Percentiles rank a stretch among this genome's conserved stretches.
phyloP scores from a whole-genome alignment of 371 early-diverging fungal genomes.

The Zychaea mexicana region DNA sequence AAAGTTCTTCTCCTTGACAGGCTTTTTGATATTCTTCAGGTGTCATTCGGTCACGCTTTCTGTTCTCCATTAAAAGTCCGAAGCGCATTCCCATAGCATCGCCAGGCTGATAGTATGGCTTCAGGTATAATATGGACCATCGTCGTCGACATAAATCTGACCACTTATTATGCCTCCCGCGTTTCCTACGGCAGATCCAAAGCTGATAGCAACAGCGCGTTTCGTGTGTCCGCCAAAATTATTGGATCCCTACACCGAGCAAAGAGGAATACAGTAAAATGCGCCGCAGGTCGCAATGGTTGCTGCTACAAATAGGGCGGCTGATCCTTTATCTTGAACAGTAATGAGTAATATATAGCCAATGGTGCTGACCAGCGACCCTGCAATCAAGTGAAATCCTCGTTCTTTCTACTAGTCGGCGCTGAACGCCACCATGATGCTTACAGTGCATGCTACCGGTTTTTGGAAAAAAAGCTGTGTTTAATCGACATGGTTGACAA shows the following conservation, averaged over 20 bases:
- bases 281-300: slow-evolving; percentile 54
- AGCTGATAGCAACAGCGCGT: slow-evolving; percentile 59
- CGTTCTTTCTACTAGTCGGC: slow-evolving; percentile 65
- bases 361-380: slow-evolving; percentile 60
- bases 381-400: slow-evolving; percentile 60
- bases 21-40: slow-evolving; percentile 49
- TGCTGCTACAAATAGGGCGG: slow-evolving; percentile 46
- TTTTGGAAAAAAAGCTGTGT: neutral
- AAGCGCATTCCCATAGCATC: slow-evolving; percentile 13
- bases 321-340: slow-evolving; percentile 13
- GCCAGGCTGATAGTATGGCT: slow-evolving; percentile 46
- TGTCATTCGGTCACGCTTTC: slow-evolving; percentile 5
- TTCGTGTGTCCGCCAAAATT: slow-evolving; percentile 68
- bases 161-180: slow-evolving; percentile 18
- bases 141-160: slow-evolving; percentile 58
- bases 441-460: slow-evolving; percentile 51
- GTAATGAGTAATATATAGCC: slow-evolving; percentile 66
- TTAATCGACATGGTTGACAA: too few species aligned
- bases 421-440: slow-evolving; percentile 56
- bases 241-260: slow-evolving; percentile 62
- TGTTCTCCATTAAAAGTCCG: neutral
- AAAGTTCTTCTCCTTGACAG: slow-evolving; percentile 44
- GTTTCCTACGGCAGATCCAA: slow-evolving; percentile 57
- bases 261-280: slow-evolving; percentile 55
- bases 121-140: slow-evolving; percentile 55